Conservation (phyloP, 768 basidiomycete species). For the Tricholoma hemisulphureum region DNA sequence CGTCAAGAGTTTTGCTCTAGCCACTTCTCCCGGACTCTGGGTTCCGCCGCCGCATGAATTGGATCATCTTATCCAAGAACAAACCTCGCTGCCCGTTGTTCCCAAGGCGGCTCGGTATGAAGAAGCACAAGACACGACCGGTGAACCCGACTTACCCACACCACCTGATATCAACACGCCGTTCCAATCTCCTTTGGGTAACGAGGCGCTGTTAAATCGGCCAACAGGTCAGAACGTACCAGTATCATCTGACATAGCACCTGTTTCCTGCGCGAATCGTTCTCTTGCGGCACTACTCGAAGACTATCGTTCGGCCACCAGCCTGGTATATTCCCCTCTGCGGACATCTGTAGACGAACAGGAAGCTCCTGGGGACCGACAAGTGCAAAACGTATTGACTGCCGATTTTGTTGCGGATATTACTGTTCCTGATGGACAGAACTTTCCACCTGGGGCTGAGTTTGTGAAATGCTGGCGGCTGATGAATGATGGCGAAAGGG, state of each 20-base stretch:
- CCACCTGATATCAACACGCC: neutral
- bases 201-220: conserved; percentile 29
- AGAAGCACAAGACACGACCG: neutral
- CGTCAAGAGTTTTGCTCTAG: neutral
- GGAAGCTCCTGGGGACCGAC: neutral
- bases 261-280: conserved; percentile 12
- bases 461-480: conserved; percentile 85
- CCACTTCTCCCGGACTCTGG: neutral
- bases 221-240: conserved; percentile 11
- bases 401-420: conserved; percentile 64
- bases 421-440: conserved; percentile 72
- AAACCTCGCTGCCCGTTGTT: neutral
- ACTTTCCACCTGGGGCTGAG: conserved; percentile 79
- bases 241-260: conserved; percentile 2
- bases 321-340: conserved; percentile 2
- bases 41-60: neutral
- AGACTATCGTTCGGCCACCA: conserved; percentile 22
- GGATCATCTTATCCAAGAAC: neutral
- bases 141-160: neutral
- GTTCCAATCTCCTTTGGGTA: conserved; percentile 28
- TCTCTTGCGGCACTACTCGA: conserved; percentile 33
- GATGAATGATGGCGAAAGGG: conserved; percentile 56
- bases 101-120: neutral
- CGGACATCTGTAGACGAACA: neutral
- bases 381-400: conserved; percentile 28